Percentiles rank a stretch among this genome's conserved stretches.
phyloP scores from a whole-genome alignment of 1,284 basidiomycete genomes.

The Cutaneotrichosporon cyanovorans region DNA sequence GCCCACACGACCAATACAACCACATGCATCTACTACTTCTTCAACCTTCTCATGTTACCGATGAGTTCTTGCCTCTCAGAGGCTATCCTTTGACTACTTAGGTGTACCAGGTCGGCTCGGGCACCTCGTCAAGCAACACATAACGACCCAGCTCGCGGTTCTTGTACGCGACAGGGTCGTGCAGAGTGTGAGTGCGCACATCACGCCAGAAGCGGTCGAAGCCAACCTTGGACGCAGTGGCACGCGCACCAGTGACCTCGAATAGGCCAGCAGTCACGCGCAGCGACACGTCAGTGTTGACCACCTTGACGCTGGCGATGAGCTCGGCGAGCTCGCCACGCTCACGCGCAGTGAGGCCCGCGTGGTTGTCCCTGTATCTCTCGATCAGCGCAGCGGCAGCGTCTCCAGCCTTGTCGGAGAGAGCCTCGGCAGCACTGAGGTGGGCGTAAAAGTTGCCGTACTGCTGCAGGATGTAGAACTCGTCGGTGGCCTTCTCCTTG shows the following conservation, averaged over 20 bases:
- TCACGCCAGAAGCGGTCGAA: slow-evolving; percentile 26
- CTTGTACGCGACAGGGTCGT: slow-evolving; percentile 35
- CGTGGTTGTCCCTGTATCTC: slow-evolving; percentile 12
- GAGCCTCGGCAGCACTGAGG: slow-evolving; percentile 34
- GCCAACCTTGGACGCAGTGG: slow-evolving; percentile 33
- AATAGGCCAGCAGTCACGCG: slow-evolving; percentile 35
- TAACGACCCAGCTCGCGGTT: slow-evolving; percentile 9
- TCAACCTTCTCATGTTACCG: no score
- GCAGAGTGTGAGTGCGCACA: slow-evolving; percentile 29
- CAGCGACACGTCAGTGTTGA: slow-evolving; percentile 32
- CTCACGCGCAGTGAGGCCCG: slow-evolving; percentile 29
- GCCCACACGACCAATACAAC: no score
- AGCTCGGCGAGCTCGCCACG: slow-evolving; percentile 35
- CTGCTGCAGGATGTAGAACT: slow-evolving; percentile 37
- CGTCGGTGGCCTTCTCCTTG: slow-evolving; percentile 21
- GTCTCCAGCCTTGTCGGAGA: slow-evolving; percentile 28
- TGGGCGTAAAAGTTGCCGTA: slow-evolving; percentile 39
- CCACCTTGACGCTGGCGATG: slow-evolving; percentile 37
- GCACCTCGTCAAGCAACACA: slow-evolving; percentile 7
- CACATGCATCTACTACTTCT: no score
- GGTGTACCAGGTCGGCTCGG: slow-evolving; percentile 10
- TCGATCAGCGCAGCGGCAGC: slow-evolving; percentile 20
- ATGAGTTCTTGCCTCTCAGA: no score
- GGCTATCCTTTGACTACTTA: no score
- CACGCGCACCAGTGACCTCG: slow-evolving; percentile 36